Evolutionary conservation across 768 basidiomycete genomes (phyloP), one percentile per base, ranked within the genome.

Genomic region (Serendipita sp.): DNA sequence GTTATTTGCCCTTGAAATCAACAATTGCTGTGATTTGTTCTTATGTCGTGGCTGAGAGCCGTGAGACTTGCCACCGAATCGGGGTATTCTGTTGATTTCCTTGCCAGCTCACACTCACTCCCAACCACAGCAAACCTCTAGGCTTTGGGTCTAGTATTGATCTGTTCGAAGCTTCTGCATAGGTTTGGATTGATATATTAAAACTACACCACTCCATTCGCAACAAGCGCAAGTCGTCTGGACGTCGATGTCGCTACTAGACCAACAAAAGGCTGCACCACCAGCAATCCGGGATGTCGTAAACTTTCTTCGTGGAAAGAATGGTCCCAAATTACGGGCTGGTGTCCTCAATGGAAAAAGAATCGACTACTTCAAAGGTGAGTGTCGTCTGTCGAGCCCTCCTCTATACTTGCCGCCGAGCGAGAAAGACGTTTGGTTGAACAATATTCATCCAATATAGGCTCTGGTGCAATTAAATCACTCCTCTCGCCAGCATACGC

Each of bases 321-420:
- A 90, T 13, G 91, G 91, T 1, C 84, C 97, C 70, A 97, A 96
- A 78, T 81, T 86, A 64, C 81, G 91, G 68, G 85, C 88, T 8
- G 96, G 96, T 23, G 88, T 93, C 7, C 76, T 97, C 71, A 91
- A 91, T 70, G 95, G 95, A 28, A 96, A 95, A 75, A 85, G 95
- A 41, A 76, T 94, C 63, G 95, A 98, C 75, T 99, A 98, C 76
- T 99, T 98, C 80, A 99, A 93, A 79, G 96, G 95, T 93, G 63
- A 69, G 80, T 68, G 46, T 13, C 13, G n/a, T 38, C 28, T 46
- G 32, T 47, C 28, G 28, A 58, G 48, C 44, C 46, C 58, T 44
- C 60, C 58, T 47, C 47, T 28, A 32, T 41, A 51, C 30, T 51
- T n/a, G 34, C 28, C 18, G 10, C 34, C 15, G 48, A 63, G 41